A percentile compares a stretch with the other conserved stretches of the same genome.
phyloP scores from a whole-genome alignment of 352 stramenopile genomes.

The Phytophthora sp. region DNA sequence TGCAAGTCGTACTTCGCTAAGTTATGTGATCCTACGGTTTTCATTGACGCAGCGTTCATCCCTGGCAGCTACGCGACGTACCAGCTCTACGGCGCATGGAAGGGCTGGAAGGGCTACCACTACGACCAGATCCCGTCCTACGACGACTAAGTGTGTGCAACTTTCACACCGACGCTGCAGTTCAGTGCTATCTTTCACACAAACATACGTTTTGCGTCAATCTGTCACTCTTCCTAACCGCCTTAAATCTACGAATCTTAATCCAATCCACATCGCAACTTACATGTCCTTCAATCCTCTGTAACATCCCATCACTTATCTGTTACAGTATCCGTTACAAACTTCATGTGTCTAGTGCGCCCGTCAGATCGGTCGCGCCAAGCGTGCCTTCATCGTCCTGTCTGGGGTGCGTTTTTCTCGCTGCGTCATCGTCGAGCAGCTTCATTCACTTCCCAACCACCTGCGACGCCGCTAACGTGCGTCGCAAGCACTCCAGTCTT shows the following conservation, averaged over 20 bases:
- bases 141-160: slow-evolving; percentile 56
- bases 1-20: no score
- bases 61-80: slow-evolving; percentile 80
- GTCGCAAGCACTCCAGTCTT: slow-evolving; percentile 2
- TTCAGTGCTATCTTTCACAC: no score
- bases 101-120: slow-evolving; percentile 86
- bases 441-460: slow-evolving; percentile 15
- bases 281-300: no score
- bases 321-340: slow-evolving; percentile 1
- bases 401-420: slow-evolving; percentile 21
- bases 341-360: neutral
- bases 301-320: neutral
- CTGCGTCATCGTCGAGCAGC: slow-evolving; percentile 33
- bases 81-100: slow-evolving; percentile 83
- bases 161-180: neutral
- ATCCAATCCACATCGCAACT: neutral
- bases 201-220: neutral
- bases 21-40: no score
- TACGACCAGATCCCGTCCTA: slow-evolving; percentile 88
- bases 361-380: slow-evolving; percentile 11
- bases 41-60: slow-evolving; percentile 69
- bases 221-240: slow-evolving; percentile 1
- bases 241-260: slow-evolving; percentile 5
- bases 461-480: neutral
- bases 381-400: slow-evolving; percentile 11